Base-by-base conservation (phyloP, 345 rosid genomes). In the Dovyalis caffra region DNA sequence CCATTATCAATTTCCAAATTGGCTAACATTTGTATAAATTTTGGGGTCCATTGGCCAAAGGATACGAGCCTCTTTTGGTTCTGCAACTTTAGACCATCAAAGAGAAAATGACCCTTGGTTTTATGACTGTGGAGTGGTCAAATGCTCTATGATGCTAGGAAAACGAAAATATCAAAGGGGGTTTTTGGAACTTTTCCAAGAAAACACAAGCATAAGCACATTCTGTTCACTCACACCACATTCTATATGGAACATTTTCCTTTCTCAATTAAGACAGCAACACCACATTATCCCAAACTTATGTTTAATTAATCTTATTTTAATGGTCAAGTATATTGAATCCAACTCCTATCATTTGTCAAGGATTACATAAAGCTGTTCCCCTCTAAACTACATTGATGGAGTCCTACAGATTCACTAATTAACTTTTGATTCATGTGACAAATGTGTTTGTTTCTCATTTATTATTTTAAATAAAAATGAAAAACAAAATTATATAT, bases 41-140 rank as follows among this genome's bases (percentile, higher is more conserved):
- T 62, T 6, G 38, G 56, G 51, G 60, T 29, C 63, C 56, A 69
- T 66, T 45, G 35, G 67, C 1, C 8, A 60, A 23, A 75, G 26
- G 1, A 20, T 65, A 53, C 47, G 70, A 51, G 35, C 71, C 11
- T 28, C n/a, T 51, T 64, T 69, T 64, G 16, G 35, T 45, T 26
- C 32, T 33, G 16, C 49, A 25, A 29, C 16, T 69, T 62, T 45
- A 15, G 32, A 49, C 64, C 18, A 56, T 75, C 65, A 32, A 66
- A 69, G 61, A 69, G 80, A 78, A 72, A 80, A 69, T 71, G 77
- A 80, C 77, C 75, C 74, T 69, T 70, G 73, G 79, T 68, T 71
- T 73, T 37, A 35, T 45, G n/a, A 49, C 1, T 2, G 14, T n/a
- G 28, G 69, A 29, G 62, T 10, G 60, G 57, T 23, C 38, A 64